Percentiles rank a stretch among this genome's conserved stretches.
Conservation (phyloP, 2,329 filamentous ascomycete genomes). For the Penicillium olsonii region DNA sequence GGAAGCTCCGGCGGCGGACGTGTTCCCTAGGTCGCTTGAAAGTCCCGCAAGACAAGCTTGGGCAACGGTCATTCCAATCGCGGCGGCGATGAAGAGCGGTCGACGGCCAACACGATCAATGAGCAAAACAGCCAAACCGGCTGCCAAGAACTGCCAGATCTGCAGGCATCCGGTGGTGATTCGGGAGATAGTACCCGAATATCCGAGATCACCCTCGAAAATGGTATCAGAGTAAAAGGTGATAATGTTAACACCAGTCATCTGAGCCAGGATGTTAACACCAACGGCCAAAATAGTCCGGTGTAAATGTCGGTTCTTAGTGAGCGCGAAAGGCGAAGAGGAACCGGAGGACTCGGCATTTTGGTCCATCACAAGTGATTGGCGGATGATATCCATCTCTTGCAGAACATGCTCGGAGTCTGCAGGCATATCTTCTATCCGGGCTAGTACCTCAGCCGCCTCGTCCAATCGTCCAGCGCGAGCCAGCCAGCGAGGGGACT, state of each 20-base stretch:
- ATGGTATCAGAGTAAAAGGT: slow-evolving; percentile 35
- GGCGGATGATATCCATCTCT: slow-evolving; percentile 42
- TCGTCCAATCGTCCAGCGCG: slow-evolving; percentile 51
- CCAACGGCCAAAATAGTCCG: slow-evolving; percentile 26
- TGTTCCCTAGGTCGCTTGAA: slow-evolving; percentile 36
- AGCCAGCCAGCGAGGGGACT: slow-evolving; percentile 57
- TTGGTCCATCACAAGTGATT: slow-evolving; percentile 39
- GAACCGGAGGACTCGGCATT: slow-evolving; percentile 8
- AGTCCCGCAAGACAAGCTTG: slow-evolving; percentile 18
- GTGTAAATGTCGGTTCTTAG: slow-evolving; percentile 26
- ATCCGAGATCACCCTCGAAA: slow-evolving; percentile 25
- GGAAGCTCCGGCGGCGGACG: slow-evolving; percentile 51
- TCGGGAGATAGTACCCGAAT: slow-evolving; percentile 21
- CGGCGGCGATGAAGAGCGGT: slow-evolving; percentile 33
- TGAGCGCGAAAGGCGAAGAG: slow-evolving; percentile 21
- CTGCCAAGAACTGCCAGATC: slow-evolving; percentile 26
- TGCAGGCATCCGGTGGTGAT: slow-evolving; percentile 30
- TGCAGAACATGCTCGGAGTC: slow-evolving; percentile 49
- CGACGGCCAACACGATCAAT: slow-evolving; percentile 42
- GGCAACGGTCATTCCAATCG: slow-evolving; percentile 20
- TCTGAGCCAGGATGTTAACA: slow-evolving; percentile 31
- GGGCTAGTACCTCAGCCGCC: slow-evolving; percentile 48
- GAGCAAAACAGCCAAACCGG: slow-evolving; percentile 21
- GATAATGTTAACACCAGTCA: slow-evolving; percentile 34
- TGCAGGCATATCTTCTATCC: slow-evolving; percentile 47